Percentiles rank a stretch among this genome's conserved stretches.
These are phyloP conservation scores for Rhizopogon salebrosus DNA, from an alignment of 768 basidiomycete species.

Conservation along the genomic window DNA sequence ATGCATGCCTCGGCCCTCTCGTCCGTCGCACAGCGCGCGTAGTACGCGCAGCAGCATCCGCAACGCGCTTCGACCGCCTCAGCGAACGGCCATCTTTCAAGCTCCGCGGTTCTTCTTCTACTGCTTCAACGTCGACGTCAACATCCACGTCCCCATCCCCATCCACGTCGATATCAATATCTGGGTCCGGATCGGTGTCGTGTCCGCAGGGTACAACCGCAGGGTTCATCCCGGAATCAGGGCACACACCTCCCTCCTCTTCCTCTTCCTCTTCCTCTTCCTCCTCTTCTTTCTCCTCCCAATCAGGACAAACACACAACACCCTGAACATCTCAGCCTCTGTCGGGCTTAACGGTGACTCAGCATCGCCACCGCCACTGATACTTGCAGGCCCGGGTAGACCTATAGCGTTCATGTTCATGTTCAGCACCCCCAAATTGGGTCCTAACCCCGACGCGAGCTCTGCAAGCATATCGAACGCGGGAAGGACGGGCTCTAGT, in stretches of 20 bases:
- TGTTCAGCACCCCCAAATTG: background rate
- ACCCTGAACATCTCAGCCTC: conserved; percentile 70
- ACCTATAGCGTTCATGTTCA: no score
- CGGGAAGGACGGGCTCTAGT: conserved; percentile 3
- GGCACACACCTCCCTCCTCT: background rate
- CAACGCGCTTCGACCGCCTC: conserved; percentile 62
- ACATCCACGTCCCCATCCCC: conserved; percentile 4
- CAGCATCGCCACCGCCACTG: conserved; percentile 6
- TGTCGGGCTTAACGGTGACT: conserved; percentile 56
- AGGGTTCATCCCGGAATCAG: background rate
- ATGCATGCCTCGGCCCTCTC: conserved; percentile 23
- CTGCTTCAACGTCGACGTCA: conserved; percentile 1
- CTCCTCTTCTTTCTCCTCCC: conserved; percentile 36
- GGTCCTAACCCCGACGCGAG: conserved; percentile 13
- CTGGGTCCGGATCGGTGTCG: background rate
- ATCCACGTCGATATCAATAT: background rate
- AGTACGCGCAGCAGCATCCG: conserved; percentile 49
- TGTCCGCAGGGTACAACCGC: background rate
- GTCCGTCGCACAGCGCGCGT: conserved; percentile 35
- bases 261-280: conserved; percentile 2
- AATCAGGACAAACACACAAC: conserved; percentile 56
- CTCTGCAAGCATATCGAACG: conserved; percentile 25
- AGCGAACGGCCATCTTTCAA: conserved; percentile 5
- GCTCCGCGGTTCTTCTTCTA: conserved; percentile 1
- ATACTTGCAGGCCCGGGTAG: no score